Conservation (phyloP, 1,284 basidiomycete species). For the Ustilago hordei region DNA sequence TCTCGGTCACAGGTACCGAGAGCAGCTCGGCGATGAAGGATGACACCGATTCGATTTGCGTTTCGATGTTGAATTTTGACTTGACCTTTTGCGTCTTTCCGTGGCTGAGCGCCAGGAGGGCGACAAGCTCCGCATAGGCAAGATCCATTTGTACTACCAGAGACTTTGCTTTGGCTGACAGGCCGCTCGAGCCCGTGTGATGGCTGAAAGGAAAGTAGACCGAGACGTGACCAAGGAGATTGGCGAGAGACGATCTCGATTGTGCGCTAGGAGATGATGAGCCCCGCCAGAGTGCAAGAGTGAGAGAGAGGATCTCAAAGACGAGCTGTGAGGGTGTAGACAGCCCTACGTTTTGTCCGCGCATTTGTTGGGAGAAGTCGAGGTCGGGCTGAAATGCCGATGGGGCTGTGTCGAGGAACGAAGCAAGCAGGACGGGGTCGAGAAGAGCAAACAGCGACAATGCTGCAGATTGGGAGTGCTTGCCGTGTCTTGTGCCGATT, state of each 20-base stretch:
- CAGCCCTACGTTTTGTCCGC: conserved; percentile 36
- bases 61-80: conserved; percentile 39
- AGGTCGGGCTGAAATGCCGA: conserved; percentile 52
- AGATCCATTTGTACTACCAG: conserved; percentile 49
- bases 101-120: conserved; percentile 37
- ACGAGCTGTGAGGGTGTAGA: conserved; percentile 40
- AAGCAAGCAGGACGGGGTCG: conserved; percentile 32
- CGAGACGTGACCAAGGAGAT: conserved; percentile 42
- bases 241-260: conserved; percentile 26
- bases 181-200: conserved; percentile 26
- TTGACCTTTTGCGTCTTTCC: conserved; percentile 23
- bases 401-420: conserved; percentile 51
- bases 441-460: conserved; percentile 38
- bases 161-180: conserved; percentile 38
- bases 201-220: conserved; percentile 58
- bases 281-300: conserved; percentile 43
- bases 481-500: not conserved
- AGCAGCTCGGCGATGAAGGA: conserved; percentile 40
- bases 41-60: conserved; percentile 41
- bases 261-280: conserved; percentile 12
- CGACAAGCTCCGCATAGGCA: conserved; percentile 49
- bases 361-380: conserved; percentile 32
- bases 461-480: conserved; percentile 22
- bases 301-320: conserved; percentile 37
- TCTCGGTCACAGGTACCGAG: conserved; percentile 22